Evolutionary conservation across 768 basidiomycete genomes (phyloP), one percentile per base, ranked within the genome.

Genomic region (Tulasnella sp.): DNA sequence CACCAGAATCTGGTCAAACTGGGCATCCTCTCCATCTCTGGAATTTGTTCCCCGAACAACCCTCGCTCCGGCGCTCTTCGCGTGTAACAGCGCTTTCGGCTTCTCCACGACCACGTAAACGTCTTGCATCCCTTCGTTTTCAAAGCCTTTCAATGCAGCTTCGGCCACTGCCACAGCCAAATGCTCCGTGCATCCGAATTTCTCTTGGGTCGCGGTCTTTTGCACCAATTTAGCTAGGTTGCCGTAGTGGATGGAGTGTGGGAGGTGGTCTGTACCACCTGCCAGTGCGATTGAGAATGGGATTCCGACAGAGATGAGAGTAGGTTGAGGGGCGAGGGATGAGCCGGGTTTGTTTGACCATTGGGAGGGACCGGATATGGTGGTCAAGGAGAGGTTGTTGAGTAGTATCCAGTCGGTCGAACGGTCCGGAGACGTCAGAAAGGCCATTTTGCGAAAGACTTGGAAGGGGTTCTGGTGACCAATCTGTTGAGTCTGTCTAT

Each of bases 201-300:
- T 83, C 1, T 83, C 86, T 8, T 84, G 83, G 0, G 87, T 82
- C 31, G 37, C 41, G 28, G 44, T 48, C 34, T 73, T 69, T 44
- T 75, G 83, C 81, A 88, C 84, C 37, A 83, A 83, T 83, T 92
- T 92, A 34, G 89, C 88, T 16, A 91, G 85, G 7, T 87, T 83
- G 0, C 90, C 89, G 83, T 95, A 95, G 86, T 95, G 90, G 81
- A 95, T 88, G 0, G 92, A 92, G 81, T 89, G 85, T 0, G 85
- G 82, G 3, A 93, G 86, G 82, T 91, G 88, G 84, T 94, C 92
- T 8, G 86, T 84, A 0, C 82, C 81, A 16, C 91, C 92, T 2
- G 92, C 87, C 0, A 83, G 78, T 12, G 88, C 85, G 37, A 93
- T 85, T 82, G 91, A 88, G 82, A 91, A 86, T 1, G 86, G 84